These are phyloP conservation scores for Solanum neorickii DNA, from an alignment of 257 asterid genomes.

Conservation along the genomic window DNA sequence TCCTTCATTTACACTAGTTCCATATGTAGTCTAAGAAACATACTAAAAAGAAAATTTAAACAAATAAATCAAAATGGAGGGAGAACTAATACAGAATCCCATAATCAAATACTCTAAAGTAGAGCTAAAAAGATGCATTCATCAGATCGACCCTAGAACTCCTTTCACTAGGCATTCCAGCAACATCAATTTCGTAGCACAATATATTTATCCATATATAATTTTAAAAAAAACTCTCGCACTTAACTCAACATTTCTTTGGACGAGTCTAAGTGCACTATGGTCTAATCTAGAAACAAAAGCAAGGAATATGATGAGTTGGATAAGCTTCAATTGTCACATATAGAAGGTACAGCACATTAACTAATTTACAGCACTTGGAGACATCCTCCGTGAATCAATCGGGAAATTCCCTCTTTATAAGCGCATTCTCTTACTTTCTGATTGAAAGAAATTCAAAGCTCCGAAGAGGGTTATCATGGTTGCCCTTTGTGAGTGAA, in stretches of 20 bases:
- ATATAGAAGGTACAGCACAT: conserved; percentile 4
- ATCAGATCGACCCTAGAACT: not conserved
- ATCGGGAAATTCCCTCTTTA: conserved; percentile 11
- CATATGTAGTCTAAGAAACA: not conserved
- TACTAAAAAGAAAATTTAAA: not conserved
- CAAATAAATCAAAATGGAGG: not conserved
- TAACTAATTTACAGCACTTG: conserved; percentile 31
- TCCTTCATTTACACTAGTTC: not conserved
- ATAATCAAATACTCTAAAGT: not conserved
- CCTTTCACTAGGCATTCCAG: not conserved
- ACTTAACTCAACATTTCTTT: conserved; percentile 20
- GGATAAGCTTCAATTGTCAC: conserved; percentile 10
- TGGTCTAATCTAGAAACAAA: conserved; percentile 18
- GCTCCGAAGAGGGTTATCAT: conserved; percentile 84
- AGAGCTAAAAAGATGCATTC: not conserved
- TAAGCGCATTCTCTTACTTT: conserved; percentile 12
- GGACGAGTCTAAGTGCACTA: conserved; percentile 25
- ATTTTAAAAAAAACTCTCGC: conserved; percentile 7
- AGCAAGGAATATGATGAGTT: not conserved
- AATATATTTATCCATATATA: conserved; percentile 5
- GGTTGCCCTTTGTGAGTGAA: conserved; percentile 37
- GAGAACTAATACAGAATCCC: not conserved
- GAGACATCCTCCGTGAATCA: conserved; percentile 6
- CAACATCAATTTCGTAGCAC: not conserved
- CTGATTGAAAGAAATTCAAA: conserved; percentile 68